phyloP scores from a whole-genome alignment of 108 stramenopile genomes.

The Asterionellopsis glacialis region DNA sequence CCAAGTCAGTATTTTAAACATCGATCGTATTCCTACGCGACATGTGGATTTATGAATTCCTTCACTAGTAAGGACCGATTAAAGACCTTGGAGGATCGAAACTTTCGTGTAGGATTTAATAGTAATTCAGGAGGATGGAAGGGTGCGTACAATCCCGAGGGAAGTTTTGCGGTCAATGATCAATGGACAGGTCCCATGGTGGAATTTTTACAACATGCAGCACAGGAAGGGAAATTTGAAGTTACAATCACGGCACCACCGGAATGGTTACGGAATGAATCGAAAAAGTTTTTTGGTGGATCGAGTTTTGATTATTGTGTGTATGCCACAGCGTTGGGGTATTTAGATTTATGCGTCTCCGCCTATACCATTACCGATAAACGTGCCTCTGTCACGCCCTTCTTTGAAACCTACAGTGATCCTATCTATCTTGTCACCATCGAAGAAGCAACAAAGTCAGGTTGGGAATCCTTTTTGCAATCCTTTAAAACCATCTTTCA shows the following conservation, averaged over 20 bases:
- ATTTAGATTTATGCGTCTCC: conserved; percentile 18
- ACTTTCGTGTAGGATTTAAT: conserved; percentile 7
- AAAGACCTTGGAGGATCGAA: conserved; percentile 1
- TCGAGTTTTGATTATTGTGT: conserved; percentile 18
- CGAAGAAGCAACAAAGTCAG: not conserved
- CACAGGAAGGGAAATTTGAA: conserved; percentile 1
- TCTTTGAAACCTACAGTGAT: conserved; percentile 4
- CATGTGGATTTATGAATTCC: conserved; percentile 18
- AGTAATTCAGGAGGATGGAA: conserved; percentile 12
- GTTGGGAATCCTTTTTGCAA: not conserved
- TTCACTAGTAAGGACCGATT: conserved; percentile 9
- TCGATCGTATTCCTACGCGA: conserved; percentile 21
- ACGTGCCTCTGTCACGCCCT: conserved; percentile 12
- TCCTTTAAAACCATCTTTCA: conserved; percentile 15
- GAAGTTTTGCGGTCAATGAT: not conserved
- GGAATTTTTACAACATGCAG: conserved; percentile 4
- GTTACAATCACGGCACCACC: conserved; percentile 14
- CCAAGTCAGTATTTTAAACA: conserved; percentile 2
- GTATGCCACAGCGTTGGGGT: conserved; percentile 21
- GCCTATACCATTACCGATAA: conserved; percentile 21
- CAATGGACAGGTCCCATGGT: conserved; percentile 17
- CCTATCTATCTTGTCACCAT: conserved; percentile 12
- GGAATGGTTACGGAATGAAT: conserved; percentile 1
- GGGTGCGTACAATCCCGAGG: conserved; percentile 5
- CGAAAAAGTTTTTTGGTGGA: conserved; percentile 8